Percentiles rank a stretch among this genome's conserved stretches.
phyloP scores from a whole-genome alignment of 2,329 filamentous ascomycete species.

The Ramichloridium luteum region DNA sequence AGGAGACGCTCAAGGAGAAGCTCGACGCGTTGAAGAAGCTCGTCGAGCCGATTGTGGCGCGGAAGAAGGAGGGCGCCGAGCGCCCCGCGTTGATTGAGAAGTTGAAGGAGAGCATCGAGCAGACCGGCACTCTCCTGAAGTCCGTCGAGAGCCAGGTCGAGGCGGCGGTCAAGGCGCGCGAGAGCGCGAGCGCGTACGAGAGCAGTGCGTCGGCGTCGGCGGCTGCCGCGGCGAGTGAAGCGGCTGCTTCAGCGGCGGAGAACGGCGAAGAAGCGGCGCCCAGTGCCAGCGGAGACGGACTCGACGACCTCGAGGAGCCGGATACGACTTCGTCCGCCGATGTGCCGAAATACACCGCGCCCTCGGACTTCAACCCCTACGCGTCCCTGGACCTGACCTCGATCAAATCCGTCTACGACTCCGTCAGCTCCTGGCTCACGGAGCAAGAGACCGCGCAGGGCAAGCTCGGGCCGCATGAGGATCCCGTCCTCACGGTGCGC shows the following conservation, averaged over 20 bases:
- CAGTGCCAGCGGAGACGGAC: too few species aligned
- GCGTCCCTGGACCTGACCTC: constrained; percentile 57
- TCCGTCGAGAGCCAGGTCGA: constrained; percentile 62
- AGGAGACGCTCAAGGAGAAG: constrained; percentile 61
- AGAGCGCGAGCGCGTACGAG: constrained; percentile 26
- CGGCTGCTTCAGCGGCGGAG: constrained; percentile 5
- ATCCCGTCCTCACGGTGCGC: constrained; percentile 61
- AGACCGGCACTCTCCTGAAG: constrained; percentile 57
- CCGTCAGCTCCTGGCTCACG: constrained; percentile 60
- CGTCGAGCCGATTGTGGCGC: constrained; percentile 62
- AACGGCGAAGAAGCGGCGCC: constrained; percentile 38
- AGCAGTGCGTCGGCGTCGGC: constrained; percentile 12
- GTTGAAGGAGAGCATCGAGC: constrained; percentile 58
- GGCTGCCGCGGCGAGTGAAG: constrained; percentile 34
- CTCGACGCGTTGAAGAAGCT: constrained; percentile 67
- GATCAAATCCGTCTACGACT: constrained; percentile 50
- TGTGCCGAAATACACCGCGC: constrained; percentile 25
- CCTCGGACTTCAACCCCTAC: constrained; percentile 54
- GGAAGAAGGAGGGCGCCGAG: constrained; percentile 58
- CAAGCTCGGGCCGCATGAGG: constrained; percentile 54
- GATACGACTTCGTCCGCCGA: constrained; percentile 31
- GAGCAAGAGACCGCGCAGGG: constrained; percentile 59
- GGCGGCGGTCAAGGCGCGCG: constrained; percentile 29
- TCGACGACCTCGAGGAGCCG: constrained; percentile 73
- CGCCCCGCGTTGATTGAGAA: constrained; percentile 57